These are phyloP conservation scores for Clonostachys rosea DNA, from an alignment of 2,329 filamentous ascomycete species.

Conservation along the genomic window DNA sequence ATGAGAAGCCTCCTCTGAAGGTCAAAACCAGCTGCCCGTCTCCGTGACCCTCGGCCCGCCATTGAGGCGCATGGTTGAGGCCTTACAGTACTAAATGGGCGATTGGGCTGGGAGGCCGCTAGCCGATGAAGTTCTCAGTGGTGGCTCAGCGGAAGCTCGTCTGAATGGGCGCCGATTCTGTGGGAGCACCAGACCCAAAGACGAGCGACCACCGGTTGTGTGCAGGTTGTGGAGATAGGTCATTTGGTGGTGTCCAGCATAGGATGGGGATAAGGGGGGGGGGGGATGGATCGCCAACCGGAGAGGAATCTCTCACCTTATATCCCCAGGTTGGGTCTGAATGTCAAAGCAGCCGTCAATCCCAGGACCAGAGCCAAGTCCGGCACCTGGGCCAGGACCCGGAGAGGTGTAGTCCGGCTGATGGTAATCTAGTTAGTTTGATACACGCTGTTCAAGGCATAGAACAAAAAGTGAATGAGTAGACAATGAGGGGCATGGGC, in stretches of 20 bases:
- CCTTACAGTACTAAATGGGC: no score
- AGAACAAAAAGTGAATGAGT: constrained; percentile 11
- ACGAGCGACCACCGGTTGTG: neutral
- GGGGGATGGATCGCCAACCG: constrained; percentile 8
- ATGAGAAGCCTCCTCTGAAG: no score
- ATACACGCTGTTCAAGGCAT: constrained; percentile 4
- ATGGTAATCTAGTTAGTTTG: constrained; percentile 12
- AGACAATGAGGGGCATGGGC: neutral
- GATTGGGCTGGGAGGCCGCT: no score
- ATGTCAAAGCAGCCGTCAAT: constrained; percentile 48
- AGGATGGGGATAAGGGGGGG: no score
- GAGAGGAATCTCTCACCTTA: constrained; percentile 40
- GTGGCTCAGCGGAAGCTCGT: no score
- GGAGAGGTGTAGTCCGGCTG: constrained; percentile 52
- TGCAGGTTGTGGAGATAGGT: neutral
- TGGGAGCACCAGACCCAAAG: neutral
- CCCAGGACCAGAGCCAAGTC: constrained; percentile 28
- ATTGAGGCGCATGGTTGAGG: no score
- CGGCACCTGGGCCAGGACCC: constrained; percentile 15
- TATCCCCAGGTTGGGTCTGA: constrained; percentile 41
- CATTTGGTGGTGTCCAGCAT: neutral
- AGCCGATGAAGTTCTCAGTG: no score
- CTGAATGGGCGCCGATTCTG: neutral
- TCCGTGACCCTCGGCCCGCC: no score
- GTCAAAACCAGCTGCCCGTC: no score